Conservation (phyloP, 495 filamentous ascomycete species). For the Jackrogersella minutella region DNA sequence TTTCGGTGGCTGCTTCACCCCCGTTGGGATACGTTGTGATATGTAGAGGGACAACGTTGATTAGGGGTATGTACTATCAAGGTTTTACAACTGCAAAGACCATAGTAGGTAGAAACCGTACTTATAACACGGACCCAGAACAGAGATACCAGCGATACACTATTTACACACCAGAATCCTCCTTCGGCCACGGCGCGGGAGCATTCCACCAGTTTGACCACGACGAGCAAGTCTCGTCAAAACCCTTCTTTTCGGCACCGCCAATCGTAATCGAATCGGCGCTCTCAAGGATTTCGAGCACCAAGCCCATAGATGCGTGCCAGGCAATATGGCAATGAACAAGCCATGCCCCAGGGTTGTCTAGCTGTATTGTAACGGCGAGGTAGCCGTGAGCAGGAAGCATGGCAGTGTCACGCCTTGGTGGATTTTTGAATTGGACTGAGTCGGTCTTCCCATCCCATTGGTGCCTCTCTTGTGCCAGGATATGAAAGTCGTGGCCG, state of each 20-base stretch:
- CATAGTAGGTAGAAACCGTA: no score
- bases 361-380: not conserved
- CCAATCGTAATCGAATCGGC: not conserved
- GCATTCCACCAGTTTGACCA: not conserved
- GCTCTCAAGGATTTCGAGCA: not conserved
- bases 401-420: not conserved
- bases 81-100: no score
- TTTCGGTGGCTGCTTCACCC: no score
- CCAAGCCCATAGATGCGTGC: constrained; percentile 4
- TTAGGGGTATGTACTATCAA: no score
- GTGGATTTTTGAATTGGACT: not conserved
- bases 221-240: not conserved
- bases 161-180: constrained; percentile 1
- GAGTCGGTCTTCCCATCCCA: not conserved
- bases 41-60: no score
- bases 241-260: not conserved
- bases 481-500: not conserved
- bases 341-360: constrained; percentile 4
- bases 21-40: no score
- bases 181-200: not conserved
- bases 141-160: no score
- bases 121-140: no score
- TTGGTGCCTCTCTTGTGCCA: not conserved
- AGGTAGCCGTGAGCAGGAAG: not conserved
- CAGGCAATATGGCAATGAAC: constrained; percentile 2